Base-by-base conservation (phyloP, 1,139 yeast species). In the Torulaspora globosa region DNA sequence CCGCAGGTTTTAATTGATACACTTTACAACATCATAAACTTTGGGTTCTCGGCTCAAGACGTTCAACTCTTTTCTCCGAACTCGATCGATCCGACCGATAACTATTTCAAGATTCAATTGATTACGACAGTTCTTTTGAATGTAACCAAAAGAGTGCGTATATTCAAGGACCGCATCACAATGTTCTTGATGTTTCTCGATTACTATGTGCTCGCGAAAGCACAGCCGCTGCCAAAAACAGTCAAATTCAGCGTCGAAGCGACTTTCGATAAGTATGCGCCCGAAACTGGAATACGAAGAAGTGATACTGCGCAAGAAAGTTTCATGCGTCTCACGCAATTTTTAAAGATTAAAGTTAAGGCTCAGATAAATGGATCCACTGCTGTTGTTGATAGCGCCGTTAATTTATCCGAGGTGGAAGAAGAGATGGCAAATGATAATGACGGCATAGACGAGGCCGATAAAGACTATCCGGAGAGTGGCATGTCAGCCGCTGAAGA, bases 21-120 rank as follows among this genome's bases (percentile, higher is more conserved):
- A 4, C 55, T 82, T n/a, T 84, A 76, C 62, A 74, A 74, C 52
- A 72, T 86, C 11, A 49, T 88, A 3, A 78, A 82, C 30, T 78
- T 70, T 62, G 96, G 96, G 0, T 84, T 87, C 66, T 76, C 79
- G 0, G 72, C 74, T 47, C 81, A 79, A 46, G 77, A 74, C 50
- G 90, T 94, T 1, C 69, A 69, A 15, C 82, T 81, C 0, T 49
- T 46, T 19, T 41, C 47, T 12, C 38, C 53, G 5, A 66, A 71
- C 16, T 72, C 72, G 14, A 46, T 75, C 18, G 97, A 89, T 65
- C 70, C 70, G 9, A 82, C 83, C 0, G 75, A 80, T 56, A 82
- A 86, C 55, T 85, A 82, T 59, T 87, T 88, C 63, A 73, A 96
- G 50, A 70, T 88, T 26, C 80, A 81, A 39, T 65, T 89, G 58